phyloP scores from a whole-genome alignment of 2,329 filamentous ascomycete genomes.

The Calonectria crousiana region DNA sequence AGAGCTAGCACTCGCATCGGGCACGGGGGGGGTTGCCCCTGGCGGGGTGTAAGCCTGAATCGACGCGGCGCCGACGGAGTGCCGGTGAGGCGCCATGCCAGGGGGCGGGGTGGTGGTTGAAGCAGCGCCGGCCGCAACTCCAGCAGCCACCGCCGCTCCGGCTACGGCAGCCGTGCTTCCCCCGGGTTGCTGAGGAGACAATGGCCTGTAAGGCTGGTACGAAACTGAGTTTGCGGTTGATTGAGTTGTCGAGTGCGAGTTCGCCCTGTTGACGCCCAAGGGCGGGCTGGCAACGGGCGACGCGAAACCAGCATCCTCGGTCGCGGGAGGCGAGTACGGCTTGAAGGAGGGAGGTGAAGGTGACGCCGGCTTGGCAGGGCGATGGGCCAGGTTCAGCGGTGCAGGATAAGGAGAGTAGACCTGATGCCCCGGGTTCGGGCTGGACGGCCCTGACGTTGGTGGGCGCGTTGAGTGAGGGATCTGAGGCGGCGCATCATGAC shows the following conservation, averaged over 20 bases:
- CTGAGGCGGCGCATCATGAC: constrained; percentile 21
- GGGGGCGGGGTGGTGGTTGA: constrained; percentile 26
- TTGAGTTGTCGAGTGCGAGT: constrained; percentile 40
- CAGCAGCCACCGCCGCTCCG: constrained; percentile 6
- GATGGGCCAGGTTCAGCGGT: constrained; percentile 44
- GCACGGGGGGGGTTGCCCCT: constrained; percentile 15
- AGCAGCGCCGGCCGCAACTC: constrained; percentile 3
- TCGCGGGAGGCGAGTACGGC: constrained; percentile 44
- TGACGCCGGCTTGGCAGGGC: constrained; percentile 36
- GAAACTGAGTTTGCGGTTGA: constrained; percentile 34
- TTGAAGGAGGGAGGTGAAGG: constrained; percentile 41
- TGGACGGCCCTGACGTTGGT: constrained; percentile 22
- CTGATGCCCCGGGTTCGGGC: constrained; percentile 23
- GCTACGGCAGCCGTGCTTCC: constrained; percentile 10
- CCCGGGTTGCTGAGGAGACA: constrained; percentile 26
- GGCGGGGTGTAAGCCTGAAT: constrained; percentile 39
- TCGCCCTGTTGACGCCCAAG: constrained; percentile 25
- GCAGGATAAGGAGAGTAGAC: constrained; percentile 39
- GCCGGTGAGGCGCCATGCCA: constrained; percentile 18
- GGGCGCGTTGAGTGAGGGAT: constrained; percentile 34
- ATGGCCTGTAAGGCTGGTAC: constrained; percentile 48
- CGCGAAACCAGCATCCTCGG: constrained; percentile 26
- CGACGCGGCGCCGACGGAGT: constrained; percentile 32
- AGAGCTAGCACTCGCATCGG: constrained; percentile 9
- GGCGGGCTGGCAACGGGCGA: constrained; percentile 22